Evolutionary conservation across 106 monocot genomes (phyloP).

Genomic region (Dioscorea alata): DNA sequence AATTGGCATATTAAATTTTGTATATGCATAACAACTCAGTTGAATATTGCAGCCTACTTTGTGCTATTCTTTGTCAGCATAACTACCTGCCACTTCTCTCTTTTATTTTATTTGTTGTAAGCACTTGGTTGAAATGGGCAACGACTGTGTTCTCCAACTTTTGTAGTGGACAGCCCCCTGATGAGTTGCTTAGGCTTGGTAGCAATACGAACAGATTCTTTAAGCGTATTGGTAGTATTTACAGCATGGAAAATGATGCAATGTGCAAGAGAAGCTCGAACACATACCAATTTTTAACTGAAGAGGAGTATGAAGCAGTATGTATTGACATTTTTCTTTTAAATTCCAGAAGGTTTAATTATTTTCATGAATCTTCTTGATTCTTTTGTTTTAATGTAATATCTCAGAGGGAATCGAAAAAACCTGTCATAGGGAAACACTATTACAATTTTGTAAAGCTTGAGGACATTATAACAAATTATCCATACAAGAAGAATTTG

Average conservation of each 20-base stretch:
- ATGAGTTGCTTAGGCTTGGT: constrained; percentile 67
- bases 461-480: constrained; percentile 67
- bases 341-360: background rate
- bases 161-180: constrained; percentile 87
- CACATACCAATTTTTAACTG: constrained; percentile 65
- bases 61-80: no score
- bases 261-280: constrained; percentile 15
- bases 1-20: no score
- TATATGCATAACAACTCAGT: no score
- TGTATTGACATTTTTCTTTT: constrained; percentile 27
- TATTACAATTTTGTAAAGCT: constrained; percentile 73
- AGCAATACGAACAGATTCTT: constrained; percentile 79
- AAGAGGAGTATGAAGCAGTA: constrained; percentile 85
- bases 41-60: no score
- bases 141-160: no score
- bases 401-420: constrained; percentile 64
- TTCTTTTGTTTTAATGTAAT: background rate
- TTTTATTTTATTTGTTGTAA: no score
- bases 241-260: constrained; percentile 36
- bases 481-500: constrained; percentile 76
- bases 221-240: constrained; percentile 68
- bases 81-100: no score
- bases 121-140: no score
- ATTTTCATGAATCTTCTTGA: background rate
- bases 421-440: constrained; percentile 68